These are phyloP conservation scores for Macroventuria anomochaeta DNA, from an alignment of 2,329 filamentous ascomycete species.

Conservation along the genomic window DNA sequence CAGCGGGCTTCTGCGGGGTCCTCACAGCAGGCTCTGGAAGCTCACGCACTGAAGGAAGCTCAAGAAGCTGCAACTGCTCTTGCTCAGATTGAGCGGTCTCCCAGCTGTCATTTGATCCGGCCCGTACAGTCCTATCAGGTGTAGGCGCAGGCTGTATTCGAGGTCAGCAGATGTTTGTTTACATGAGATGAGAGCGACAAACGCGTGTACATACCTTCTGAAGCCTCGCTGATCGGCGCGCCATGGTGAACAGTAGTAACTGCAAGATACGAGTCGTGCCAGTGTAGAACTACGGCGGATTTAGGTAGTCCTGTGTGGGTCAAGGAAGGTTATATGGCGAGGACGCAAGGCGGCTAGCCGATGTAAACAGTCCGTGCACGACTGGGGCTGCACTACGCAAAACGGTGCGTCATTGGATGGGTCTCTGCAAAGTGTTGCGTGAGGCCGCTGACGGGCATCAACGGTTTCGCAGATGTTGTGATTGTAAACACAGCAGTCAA, in stretches of 20 bases:
- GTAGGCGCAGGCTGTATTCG: slow-evolving; percentile 37
- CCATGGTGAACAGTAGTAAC: slow-evolving; percentile 35
- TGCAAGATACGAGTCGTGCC: slow-evolving; percentile 15
- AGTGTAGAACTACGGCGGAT: slow-evolving; percentile 21
- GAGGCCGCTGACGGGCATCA: slow-evolving; percentile 3
- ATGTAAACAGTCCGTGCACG: slow-evolving; percentile 17
- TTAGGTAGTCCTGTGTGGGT: slow-evolving; percentile 37
- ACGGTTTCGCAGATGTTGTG: slow-evolving; percentile 14
- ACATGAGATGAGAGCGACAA: slow-evolving; percentile 21
- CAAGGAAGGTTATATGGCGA: slow-evolving; percentile 21
- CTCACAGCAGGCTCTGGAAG: slow-evolving; percentile 30
- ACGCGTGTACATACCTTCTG: slow-evolving; percentile 40
- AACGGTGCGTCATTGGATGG: slow-evolving; percentile 14
- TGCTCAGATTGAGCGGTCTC: slow-evolving; percentile 34
- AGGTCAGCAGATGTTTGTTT: slow-evolving; percentile 36
- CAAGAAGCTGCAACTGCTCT: slow-evolving; percentile 20
- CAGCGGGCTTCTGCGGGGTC: slow-evolving; percentile 33
- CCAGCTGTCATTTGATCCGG: slow-evolving; percentile 35
- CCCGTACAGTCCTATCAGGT: slow-evolving; percentile 17
- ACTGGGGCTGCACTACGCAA: slow-evolving; percentile 4
- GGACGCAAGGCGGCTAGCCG: slow-evolving; percentile 10
- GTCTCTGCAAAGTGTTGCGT: not conserved
- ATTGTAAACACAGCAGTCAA: slow-evolving; percentile 17
- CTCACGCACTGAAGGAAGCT: slow-evolving; percentile 31
- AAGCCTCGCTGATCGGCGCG: slow-evolving; percentile 46